These are phyloP conservation scores for Lipomyces starkeyi DNA, from an alignment of 805 yeast species.

Conservation along the genomic window DNA sequence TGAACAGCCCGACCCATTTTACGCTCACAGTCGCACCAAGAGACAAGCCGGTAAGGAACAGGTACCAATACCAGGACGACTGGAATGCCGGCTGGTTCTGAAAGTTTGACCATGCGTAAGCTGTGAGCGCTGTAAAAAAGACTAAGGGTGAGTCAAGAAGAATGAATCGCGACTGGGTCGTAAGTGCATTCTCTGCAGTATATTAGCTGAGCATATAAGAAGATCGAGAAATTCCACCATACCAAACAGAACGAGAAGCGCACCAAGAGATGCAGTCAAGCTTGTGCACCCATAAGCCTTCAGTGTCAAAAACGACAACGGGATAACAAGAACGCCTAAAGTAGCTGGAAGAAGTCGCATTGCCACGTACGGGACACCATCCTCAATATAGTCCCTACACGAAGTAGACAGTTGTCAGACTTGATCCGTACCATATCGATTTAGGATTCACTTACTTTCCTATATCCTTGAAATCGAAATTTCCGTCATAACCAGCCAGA, in stretches of 20 bases:
- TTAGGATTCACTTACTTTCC: slow-evolving; percentile 46
- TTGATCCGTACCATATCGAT: neutral
- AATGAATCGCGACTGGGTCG: slow-evolving; percentile 64
- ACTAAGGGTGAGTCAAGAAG: slow-evolving; percentile 55
- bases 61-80: slow-evolving; percentile 58
- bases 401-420: slow-evolving; percentile 1
- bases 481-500: slow-evolving; percentile 59
- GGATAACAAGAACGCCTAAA: slow-evolving; percentile 59
- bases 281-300: slow-evolving; percentile 62
- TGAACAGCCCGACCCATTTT: slow-evolving; percentile 74
- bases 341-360: slow-evolving; percentile 65
- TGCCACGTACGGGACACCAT: slow-evolving; percentile 56
- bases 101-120: slow-evolving; percentile 58
- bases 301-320: slow-evolving; percentile 61
- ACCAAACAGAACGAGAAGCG: slow-evolving; percentile 59
- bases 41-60: slow-evolving; percentile 55
- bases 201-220: neutral
- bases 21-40: slow-evolving; percentile 65
- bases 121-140: slow-evolving; percentile 53
- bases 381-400: slow-evolving; percentile 46
- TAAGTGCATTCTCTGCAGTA: slow-evolving; percentile 57
- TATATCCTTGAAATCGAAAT: slow-evolving; percentile 51
- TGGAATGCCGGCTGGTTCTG: slow-evolving; percentile 55
- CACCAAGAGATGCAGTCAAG: slow-evolving; percentile 56
- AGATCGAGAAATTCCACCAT: neutral